phyloP scores from a whole-genome alignment of 495 filamentous ascomycete species.

The Oleoguttula mirabilis region DNA sequence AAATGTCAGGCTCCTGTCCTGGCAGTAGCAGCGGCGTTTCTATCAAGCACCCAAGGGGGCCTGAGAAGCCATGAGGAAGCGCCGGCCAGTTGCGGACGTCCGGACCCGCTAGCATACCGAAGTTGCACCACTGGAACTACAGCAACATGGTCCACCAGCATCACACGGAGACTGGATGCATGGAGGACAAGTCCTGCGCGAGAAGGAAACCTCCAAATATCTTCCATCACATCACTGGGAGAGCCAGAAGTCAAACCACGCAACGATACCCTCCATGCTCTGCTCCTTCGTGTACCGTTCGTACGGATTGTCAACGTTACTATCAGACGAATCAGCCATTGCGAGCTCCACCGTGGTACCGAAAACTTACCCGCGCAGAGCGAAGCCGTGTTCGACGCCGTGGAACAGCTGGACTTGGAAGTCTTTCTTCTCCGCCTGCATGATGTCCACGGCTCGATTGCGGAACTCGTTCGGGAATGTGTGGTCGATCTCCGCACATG shows the following conservation, averaged over 20 bases:
- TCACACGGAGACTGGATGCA: too few relatives aligned
- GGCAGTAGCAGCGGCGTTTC: too few relatives aligned
- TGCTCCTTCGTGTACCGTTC: conserved; percentile 28
- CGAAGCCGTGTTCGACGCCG: conserved; percentile 23
- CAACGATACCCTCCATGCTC: conserved; percentile 27
- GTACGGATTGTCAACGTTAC: conserved; percentile 18
- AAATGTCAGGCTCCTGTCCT: too few relatives aligned
- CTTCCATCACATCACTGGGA: conserved; percentile 1
- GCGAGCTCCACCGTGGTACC: not conserved
- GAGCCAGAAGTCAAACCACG: conserved; percentile 34
- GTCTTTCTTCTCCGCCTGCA: conserved; percentile 15
- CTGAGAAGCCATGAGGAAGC: too few relatives aligned
- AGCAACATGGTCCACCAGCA: too few relatives aligned
- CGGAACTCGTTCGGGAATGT: conserved; percentile 19
- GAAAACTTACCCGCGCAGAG: conserved; percentile 7
- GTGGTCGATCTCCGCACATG: conserved; percentile 23
- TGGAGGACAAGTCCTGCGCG: too few relatives aligned
- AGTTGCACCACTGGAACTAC: too few relatives aligned
- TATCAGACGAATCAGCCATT: not conserved
- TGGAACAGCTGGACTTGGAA: conserved; percentile 22
- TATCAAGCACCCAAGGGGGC: too few relatives aligned
- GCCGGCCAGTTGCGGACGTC: too few relatives aligned
- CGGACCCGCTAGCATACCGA: too few relatives aligned
- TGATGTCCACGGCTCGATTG: conserved; percentile 20
- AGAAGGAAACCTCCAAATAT: not conserved